Evolutionary conservation across 2,329 filamentous ascomycete species (phyloP).

Genomic region (Cercospora nicotianae): DNA sequence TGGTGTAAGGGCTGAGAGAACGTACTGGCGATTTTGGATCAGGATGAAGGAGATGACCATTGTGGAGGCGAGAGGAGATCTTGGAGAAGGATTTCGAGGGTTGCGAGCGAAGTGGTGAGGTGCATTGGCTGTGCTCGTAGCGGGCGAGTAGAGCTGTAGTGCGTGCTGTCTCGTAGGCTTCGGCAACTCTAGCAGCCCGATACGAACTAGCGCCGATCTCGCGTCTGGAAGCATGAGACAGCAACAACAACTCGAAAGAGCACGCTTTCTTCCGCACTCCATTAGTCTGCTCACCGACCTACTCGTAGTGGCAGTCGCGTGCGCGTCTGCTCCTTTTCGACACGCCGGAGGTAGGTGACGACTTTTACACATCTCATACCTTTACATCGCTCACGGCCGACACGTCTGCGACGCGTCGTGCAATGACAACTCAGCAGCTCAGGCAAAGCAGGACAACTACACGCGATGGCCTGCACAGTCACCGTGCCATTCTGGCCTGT

Average conservation of each 20-base stretch:
- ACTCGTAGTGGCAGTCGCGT: neutral
- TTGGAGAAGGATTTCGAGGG: neutral
- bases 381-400: conserved; percentile 45
- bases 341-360: conserved; percentile 57
- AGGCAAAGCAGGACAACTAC: neutral
- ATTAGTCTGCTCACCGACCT: neutral
- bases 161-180: neutral
- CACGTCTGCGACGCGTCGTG: conserved; percentile 18
- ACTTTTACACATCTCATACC: conserved; percentile 85
- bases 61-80: conserved; percentile 20
- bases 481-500: conserved; percentile 50
- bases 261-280: neutral
- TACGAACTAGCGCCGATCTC: neutral
- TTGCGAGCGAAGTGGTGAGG: neutral
- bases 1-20: neutral
- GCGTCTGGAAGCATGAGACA: neutral
- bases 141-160: neutral
- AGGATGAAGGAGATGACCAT: conserved; percentile 82
- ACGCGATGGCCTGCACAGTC: conserved; percentile 26
- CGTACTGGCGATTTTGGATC: conserved; percentile 83
- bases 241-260: neutral
- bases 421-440: conserved; percentile 12
- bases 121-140: neutral
- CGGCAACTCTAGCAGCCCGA: neutral
- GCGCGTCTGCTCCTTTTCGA: neutral